Base-by-base conservation (phyloP, 2,329 filamentous ascomycete genomes). In the Curvularia spicifera region DNA sequence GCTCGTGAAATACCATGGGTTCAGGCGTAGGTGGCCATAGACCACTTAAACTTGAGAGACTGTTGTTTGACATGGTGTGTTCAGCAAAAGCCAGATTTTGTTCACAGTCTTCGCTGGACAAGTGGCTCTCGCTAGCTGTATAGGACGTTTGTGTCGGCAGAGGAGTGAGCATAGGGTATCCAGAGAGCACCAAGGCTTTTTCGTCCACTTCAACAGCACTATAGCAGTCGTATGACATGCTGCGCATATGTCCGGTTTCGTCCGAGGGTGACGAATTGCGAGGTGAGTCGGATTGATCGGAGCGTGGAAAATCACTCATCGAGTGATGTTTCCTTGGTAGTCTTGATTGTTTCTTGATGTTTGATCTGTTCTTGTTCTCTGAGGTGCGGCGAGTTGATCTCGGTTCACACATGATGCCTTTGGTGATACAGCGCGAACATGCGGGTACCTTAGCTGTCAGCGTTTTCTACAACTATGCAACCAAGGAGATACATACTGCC, bases 361-460 rank as follows among this genome's bases (percentile, higher is more conserved):
- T 62, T n/a, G 63, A 62, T 39, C 71, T 69, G 57, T 75, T 70
- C 60, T 57, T 70, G 59, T 67, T 73, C 43, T 75, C 73, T 47
- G 74, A 72, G 45, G 74, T 75, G 45, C 74, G 71, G 31, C 74
- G 69, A n/a, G 74, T 76, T 13, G 73, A 76, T 51, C 74, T 66
- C 26, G 74, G 72, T 47, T 74, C 69, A 56, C 74, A 77, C 33
- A 66, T 68, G 29, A 76, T 71, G 33, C 73, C 73, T 56, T 77
- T 77, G 31, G 65, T 65, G 13, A 71, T 69, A 56, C 73, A 77
- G 39, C 73, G 69, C 29, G 73, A 74, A 59, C 74, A 77, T 40
- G 74, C 71, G 26, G 74, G 74, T n/a, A 74, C 61, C 71, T 75
- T 29, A 1, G 42, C 24, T 35, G 29, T 53, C 0, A 55, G 49